These are phyloP conservation scores for Annulohypoxylon maeteangense DNA, from an alignment of 495 filamentous ascomycete genomes.

Conservation along the genomic window DNA sequence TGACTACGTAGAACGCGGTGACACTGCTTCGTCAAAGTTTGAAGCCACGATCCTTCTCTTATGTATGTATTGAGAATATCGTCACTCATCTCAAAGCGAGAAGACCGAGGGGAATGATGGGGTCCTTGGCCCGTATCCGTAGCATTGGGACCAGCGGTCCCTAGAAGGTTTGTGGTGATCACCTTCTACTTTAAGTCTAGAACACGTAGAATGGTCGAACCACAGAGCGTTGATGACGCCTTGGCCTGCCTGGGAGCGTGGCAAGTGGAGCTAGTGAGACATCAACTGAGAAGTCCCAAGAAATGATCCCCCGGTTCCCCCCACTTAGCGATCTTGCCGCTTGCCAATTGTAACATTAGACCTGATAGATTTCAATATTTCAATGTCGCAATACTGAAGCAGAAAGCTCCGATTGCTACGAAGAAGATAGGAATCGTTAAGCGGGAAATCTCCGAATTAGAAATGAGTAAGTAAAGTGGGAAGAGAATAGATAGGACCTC, in stretches of 20 bases:
- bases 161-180: conserved; percentile 35
- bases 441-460: conserved; percentile 23
- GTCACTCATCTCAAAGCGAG: conserved; percentile 5
- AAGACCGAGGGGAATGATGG: conserved; percentile 11
- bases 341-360: conserved; percentile 34
- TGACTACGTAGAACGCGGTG: conserved; percentile 10
- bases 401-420: conserved; percentile 34
- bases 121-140: conserved; percentile 39
- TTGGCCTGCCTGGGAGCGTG: conserved; percentile 40
- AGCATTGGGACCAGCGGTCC: conserved; percentile 43
- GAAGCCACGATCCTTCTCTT: neutral
- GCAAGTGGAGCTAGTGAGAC: conserved; percentile 45
- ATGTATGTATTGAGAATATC: conserved; percentile 4
- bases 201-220: conserved; percentile 27
- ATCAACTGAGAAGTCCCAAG: conserved; percentile 17
- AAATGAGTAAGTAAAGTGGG: conserved; percentile 12
- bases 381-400: conserved; percentile 15
- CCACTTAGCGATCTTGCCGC: conserved; percentile 28
- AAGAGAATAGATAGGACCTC: neutral
- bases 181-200: conserved; percentile 41
- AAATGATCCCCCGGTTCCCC: conserved; percentile 16
- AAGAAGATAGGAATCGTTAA: neutral
- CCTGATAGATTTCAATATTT: conserved; percentile 26
- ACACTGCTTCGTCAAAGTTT: conserved; percentile 5
- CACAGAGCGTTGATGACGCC: conserved; percentile 24